Evolutionary conservation across 1,139 yeast genomes (phyloP).

Genomic region (Nakaseomyces sp.): DNA sequence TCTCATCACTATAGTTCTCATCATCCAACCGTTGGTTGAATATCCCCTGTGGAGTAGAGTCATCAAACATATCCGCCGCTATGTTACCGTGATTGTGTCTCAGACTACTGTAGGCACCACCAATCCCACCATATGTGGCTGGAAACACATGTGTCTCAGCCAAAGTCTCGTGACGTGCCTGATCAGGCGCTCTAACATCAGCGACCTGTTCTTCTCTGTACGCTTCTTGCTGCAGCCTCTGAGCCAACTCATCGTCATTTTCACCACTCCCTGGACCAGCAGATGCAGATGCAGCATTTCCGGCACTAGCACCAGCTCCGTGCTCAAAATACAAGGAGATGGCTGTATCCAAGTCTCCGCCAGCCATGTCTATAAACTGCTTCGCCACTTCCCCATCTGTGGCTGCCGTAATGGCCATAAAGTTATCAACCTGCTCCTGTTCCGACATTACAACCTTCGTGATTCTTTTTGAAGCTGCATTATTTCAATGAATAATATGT

Average conservation of each 20-base stretch:
- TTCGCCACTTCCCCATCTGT: slow-evolving; percentile 62
- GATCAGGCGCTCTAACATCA: slow-evolving; percentile 66
- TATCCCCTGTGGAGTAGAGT: slow-evolving; percentile 36
- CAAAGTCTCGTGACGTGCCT: slow-evolving; percentile 72
- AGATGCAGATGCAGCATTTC: too few species aligned
- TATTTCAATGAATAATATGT: too few species aligned
- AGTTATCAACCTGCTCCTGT: slow-evolving; percentile 57
- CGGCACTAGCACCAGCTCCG: slow-evolving; percentile 37
- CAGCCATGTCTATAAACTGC: slow-evolving; percentile 73
- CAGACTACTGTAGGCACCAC: slow-evolving; percentile 31
- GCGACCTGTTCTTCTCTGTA: slow-evolving; percentile 34
- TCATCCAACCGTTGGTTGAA: slow-evolving; percentile 41
- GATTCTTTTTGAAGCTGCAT: too few species aligned
- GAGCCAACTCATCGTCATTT: slow-evolving; percentile 55
- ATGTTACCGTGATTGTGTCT: slow-evolving; percentile 12
- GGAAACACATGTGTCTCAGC: slow-evolving; percentile 37
- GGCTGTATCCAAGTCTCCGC: slow-evolving; percentile 74
- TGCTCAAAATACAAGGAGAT: slow-evolving; percentile 77
- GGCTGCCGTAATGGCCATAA: slow-evolving; percentile 77
- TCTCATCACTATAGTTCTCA: slow-evolving; percentile 19
- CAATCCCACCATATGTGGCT: slow-evolving; percentile 33
- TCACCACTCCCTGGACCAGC: too few species aligned
- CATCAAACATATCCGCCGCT: slow-evolving; percentile 35
- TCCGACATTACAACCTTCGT: slow-evolving; percentile 26
- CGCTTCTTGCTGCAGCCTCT: slow-evolving; percentile 57